Percentiles rank a stretch among this genome's conserved stretches.
These are phyloP conservation scores for Lumnitzera littorea DNA, from an alignment of 345 rosid species.

Conservation along the genomic window DNA sequence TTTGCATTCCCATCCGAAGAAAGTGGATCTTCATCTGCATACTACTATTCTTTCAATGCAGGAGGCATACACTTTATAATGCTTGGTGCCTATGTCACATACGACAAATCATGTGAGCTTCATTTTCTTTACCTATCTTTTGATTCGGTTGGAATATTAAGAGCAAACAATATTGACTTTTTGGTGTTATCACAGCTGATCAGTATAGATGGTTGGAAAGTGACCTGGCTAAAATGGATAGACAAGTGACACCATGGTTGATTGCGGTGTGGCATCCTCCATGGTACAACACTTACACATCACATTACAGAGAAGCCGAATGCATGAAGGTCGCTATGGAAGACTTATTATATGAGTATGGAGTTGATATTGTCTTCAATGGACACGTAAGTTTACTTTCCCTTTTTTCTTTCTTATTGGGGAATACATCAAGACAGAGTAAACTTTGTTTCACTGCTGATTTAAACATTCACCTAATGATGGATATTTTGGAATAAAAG, in stretches of 20 bases:
- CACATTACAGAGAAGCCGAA: conserved; percentile 83
- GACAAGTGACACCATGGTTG: conserved; percentile 81
- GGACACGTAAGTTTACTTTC: conserved; percentile 48
- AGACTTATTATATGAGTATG: conserved; percentile 47
- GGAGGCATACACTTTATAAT: conserved; percentile 91
- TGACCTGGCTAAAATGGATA: conserved; percentile 48
- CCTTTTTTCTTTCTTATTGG: background rate
- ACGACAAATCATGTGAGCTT: conserved; percentile 47
- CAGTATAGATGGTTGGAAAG: conserved; percentile 77
- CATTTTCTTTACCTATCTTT: conserved; percentile 2
- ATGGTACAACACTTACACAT: conserved; percentile 78
- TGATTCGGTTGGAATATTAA: background rate
- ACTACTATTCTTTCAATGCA: conserved; percentile 82
- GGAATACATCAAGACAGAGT: background rate
- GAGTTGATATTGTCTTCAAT: conserved; percentile 72
- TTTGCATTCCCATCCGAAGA: conserved; percentile 77
- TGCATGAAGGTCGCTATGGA: conserved; percentile 84
- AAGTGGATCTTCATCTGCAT: conserved; percentile 60
- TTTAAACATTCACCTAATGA: background rate
- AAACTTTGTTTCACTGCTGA: background rate
- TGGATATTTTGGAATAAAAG: background rate
- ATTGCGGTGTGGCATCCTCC: conserved; percentile 82
- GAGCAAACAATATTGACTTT: conserved; percentile 1
- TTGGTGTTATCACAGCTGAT: conserved; percentile 38
- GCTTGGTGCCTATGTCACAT: conserved; percentile 70